phyloP scores from a whole-genome alignment of 176 grass and related monocot species.

The Carex scoparia region DNA sequence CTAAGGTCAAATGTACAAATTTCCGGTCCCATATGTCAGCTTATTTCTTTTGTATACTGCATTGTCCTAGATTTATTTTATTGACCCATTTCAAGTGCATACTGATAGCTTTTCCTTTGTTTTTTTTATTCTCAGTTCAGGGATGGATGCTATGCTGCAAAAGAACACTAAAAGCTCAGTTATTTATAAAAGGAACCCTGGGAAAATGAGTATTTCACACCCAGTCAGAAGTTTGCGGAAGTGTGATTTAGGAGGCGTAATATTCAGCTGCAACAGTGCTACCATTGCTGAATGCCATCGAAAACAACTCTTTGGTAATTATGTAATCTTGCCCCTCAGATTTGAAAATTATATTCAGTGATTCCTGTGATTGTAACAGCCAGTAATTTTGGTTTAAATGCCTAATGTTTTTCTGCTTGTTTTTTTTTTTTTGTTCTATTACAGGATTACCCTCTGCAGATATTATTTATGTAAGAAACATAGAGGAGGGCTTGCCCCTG shows the following conservation, averaged over 20 bases:
- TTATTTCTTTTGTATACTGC: no score
- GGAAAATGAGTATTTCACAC: conserved; percentile 25
- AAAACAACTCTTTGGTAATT: conserved; percentile 71
- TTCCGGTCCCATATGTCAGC: neutral
- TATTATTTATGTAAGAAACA: conserved; percentile 62
- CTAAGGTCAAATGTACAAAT: neutral
- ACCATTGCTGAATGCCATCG: conserved; percentile 66
- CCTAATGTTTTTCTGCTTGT: neutral
- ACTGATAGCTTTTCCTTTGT: neutral
- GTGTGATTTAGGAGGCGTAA: conserved; percentile 56
- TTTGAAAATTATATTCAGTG: neutral
- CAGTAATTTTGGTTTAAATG: conserved; percentile 13
- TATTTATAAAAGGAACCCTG: conserved; percentile 21
- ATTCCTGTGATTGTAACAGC: neutral
- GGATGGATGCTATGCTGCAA: conserved; percentile 32
- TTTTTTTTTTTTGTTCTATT: neutral
- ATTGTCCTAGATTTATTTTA: neutral
- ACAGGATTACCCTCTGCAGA: conserved; percentile 64
- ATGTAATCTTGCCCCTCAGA: neutral
- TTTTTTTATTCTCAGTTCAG: conserved; percentile 22
- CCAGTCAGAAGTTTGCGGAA: conserved; percentile 46
- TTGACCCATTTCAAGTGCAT: neutral
- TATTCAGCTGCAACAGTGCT: conserved; percentile 63
- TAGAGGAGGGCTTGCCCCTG: conserved; percentile 67
- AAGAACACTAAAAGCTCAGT: conserved; percentile 21